Conservation (phyloP, 2,329 filamentous ascomycete species). For the Fusarium odoratissimum region DNA sequence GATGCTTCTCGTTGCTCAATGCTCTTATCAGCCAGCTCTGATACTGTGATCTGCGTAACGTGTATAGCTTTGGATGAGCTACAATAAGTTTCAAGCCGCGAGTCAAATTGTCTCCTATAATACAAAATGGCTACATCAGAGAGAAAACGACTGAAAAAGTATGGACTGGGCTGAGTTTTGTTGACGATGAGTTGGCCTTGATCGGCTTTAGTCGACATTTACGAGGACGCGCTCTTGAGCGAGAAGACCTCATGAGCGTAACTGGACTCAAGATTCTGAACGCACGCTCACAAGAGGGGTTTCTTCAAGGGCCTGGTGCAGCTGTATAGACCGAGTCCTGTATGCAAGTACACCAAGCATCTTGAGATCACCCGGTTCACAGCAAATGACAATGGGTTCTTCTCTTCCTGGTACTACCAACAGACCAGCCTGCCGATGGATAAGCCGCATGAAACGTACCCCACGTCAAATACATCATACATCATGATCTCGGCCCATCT, state of each 20-base stretch:
- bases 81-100: not conserved
- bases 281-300: rapidly evolving
- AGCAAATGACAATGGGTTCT: not conserved
- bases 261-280: not conserved
- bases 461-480: constrained; percentile 20
- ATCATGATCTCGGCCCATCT: constrained; percentile 31
- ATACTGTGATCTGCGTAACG: too few species aligned
- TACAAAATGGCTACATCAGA: not conserved
- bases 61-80: not conserved
- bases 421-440: not conserved
- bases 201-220: not conserved
- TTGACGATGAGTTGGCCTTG: not conserved
- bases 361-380: not conserved
- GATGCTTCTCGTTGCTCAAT: not conserved
- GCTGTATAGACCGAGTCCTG: not conserved
- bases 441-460: not conserved
- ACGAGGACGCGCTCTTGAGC: too few species aligned
- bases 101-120: rapidly evolving
- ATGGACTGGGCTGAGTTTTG: not conserved
- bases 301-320: not conserved
- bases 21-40: not conserved
- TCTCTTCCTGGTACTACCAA: not conserved
- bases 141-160: not conserved
- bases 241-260: too few species aligned
- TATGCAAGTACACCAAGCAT: not conserved